Evolutionary conservation across 2,329 filamentous ascomycete species (phyloP).

Genomic region (Colletotrichum gloeosporioides): DNA sequence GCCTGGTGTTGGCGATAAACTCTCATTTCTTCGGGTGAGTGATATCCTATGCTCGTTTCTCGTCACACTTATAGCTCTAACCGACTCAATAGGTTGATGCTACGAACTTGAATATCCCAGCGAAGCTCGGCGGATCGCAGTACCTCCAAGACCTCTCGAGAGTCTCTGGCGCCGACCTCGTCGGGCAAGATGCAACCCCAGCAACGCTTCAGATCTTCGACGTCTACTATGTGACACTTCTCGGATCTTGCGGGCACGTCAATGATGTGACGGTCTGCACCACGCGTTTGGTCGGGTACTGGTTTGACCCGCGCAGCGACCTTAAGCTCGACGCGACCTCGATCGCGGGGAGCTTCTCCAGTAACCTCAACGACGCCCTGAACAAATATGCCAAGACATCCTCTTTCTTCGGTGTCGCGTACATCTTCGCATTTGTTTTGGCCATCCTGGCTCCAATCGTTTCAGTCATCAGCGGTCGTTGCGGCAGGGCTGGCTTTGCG

Average conservation of each 20-base stretch:
- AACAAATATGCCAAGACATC: conserved; percentile 29
- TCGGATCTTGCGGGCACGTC: conserved; percentile 35
- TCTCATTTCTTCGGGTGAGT: conserved; percentile 39
- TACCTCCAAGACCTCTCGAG: conserved; percentile 36
- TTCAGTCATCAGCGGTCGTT: conserved; percentile 24
- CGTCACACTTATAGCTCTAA: background rate
- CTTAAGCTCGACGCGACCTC: conserved; percentile 33
- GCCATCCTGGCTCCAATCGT: conserved; percentile 26
- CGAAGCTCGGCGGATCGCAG: conserved; percentile 34
- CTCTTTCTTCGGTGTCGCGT: conserved; percentile 32
- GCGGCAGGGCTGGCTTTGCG: conserved; percentile 14
- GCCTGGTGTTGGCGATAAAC: conserved; percentile 22
- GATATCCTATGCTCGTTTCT: background rate
- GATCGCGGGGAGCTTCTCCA: conserved; percentile 23
- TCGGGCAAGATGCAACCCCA: conserved; percentile 31
- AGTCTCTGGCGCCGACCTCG: conserved; percentile 34
- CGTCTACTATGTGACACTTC: conserved; percentile 35
- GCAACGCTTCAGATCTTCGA: conserved; percentile 30
- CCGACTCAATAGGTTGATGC: conserved; percentile 31
- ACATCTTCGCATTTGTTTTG: conserved; percentile 31
- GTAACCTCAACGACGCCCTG: conserved; percentile 27
- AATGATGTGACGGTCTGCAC: conserved; percentile 29
- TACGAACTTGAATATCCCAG: conserved; percentile 29
- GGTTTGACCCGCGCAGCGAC: conserved; percentile 34
- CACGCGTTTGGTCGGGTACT: conserved; percentile 30